Conservation (phyloP, 129 eudicot genomes). For the carrot (Daucus carota) region DNA sequence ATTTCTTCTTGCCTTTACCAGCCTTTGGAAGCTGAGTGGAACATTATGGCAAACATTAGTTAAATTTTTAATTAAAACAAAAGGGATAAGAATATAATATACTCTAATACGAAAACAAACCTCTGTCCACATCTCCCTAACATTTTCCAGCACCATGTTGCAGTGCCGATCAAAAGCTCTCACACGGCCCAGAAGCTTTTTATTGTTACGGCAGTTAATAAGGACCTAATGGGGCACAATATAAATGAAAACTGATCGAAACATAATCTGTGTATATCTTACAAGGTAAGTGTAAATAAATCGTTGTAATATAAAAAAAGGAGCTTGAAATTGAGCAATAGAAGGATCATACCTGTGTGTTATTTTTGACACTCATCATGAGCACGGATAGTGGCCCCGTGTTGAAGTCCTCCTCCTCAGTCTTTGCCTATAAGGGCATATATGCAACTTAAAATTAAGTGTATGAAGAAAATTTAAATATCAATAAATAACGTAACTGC, state of each 20-base stretch:
- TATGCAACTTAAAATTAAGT: background rate
- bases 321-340: background rate
- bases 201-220: slow-evolving; percentile 80
- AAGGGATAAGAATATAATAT: background rate
- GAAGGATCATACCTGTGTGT: slow-evolving; percentile 53
- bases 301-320: background rate
- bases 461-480: background rate
- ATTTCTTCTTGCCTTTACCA: slow-evolving; percentile 94
- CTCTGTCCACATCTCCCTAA: slow-evolving; percentile 26
- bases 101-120: slow-evolving; percentile 27
- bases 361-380: slow-evolving; percentile 92
- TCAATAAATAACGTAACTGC: background rate
- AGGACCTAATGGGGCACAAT: slow-evolving; percentile 40
- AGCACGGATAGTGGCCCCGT: slow-evolving; percentile 84
- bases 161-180: slow-evolving; percentile 82
- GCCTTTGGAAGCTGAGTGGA: slow-evolving; percentile 70
- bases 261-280: background rate
- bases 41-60: background rate
- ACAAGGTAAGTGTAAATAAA: background rate
- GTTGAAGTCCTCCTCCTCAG: slow-evolving; percentile 88
- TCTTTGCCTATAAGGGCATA: slow-evolving; percentile 24
- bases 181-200: slow-evolving; percentile 82
- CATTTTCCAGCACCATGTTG: slow-evolving; percentile 52
- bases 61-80: too few relatives aligned
- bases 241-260: background rate